A percentile compares a stretch with the other conserved stretches of the same genome.
Conservation (phyloP, 2,329 filamentous ascomycete genomes). For the Cordyceps pruinosa region DNA sequence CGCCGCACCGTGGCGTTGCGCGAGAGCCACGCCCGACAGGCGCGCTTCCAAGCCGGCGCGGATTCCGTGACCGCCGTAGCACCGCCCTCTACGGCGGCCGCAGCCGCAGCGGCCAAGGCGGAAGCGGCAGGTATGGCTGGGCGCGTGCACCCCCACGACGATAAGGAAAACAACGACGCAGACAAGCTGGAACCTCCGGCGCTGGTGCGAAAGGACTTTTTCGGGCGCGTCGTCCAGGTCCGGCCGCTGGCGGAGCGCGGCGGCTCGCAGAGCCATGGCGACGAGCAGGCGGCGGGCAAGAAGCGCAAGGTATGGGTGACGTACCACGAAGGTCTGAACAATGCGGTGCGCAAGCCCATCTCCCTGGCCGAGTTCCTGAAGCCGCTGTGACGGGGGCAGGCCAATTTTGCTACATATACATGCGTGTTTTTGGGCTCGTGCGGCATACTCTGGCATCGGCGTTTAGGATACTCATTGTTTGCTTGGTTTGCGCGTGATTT, state of each 20-base stretch:
- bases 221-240: conserved; percentile 61
- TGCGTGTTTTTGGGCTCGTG: neutral
- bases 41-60: conserved; percentile 48
- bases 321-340: conserved; percentile 85
- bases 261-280: conserved; percentile 26
- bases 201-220: conserved; percentile 71
- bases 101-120: conserved; percentile 20
- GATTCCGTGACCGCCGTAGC: conserved; percentile 10
- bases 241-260: conserved; percentile 34
- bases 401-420: neutral
- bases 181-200: conserved; percentile 29
- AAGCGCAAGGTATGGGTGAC: conserved; percentile 72
- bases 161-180: conserved; percentile 27
- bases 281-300: conserved; percentile 29
- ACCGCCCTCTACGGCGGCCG: neutral
- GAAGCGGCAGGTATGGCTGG: conserved; percentile 33
- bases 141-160: conserved; percentile 20
- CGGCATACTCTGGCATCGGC: neutral
- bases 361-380: conserved; percentile 71
- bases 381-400: conserved; percentile 42
- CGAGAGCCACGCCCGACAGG: conserved; percentile 59
- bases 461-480: neutral
- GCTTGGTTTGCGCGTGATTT: neutral
- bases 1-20: conserved; percentile 62
- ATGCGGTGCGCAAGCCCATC: conserved; percentile 85